Base-by-base conservation (phyloP, 441 rosid species). In the Bocquillonia castaneifolia region DNA sequence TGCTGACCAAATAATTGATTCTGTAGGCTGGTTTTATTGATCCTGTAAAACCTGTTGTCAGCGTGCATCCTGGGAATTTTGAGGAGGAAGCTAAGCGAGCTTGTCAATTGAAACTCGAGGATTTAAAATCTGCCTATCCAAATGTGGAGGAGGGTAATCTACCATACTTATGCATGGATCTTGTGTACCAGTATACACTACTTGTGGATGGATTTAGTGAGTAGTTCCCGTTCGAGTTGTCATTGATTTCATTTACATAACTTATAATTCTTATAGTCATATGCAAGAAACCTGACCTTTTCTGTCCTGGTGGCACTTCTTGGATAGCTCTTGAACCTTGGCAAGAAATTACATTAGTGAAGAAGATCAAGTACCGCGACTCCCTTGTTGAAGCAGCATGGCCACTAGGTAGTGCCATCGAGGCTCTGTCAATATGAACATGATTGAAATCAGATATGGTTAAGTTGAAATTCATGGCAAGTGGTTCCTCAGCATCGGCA, bases 371-470 rank as follows among this genome's bases (percentile, higher is more conserved):
- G 71, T 92, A 90, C 71, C 81, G 80, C 2, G 77, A 85, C 54
- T 65, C 84, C 64, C 80, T 82, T 1, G 97, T 90, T 23, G 98
- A 90, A 84, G 97, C 98, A 37, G 97, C 97, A 5, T 94, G 99
- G 99, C 99, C 99, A 37, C 84, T 94, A 15, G 99, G 99, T 77
- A 94, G 99, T 66, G 99, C 98, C 72, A 92, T 92, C n/a, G 98
- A 90, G 71, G 98, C 99, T 15, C 78, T 92, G 50, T 94, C 98
- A 44, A 72, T 81, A 20, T 68, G 53, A 68, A 72, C 55, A 66
- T 67, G 72, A 70, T 62, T 32, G 32, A 54, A 57, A 58, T 31
- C 39, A 25, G 34, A 37, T 53, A 14, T 13, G 48, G 36, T 18
- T 37, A 37, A n/a, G 39, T 15, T 18, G 51, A 53, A 56, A 55